A percentile compares a stretch with the other conserved stretches of the same genome.
phyloP scores from a whole-genome alignment of 805 yeast species.

The Yarrowia sp. region DNA sequence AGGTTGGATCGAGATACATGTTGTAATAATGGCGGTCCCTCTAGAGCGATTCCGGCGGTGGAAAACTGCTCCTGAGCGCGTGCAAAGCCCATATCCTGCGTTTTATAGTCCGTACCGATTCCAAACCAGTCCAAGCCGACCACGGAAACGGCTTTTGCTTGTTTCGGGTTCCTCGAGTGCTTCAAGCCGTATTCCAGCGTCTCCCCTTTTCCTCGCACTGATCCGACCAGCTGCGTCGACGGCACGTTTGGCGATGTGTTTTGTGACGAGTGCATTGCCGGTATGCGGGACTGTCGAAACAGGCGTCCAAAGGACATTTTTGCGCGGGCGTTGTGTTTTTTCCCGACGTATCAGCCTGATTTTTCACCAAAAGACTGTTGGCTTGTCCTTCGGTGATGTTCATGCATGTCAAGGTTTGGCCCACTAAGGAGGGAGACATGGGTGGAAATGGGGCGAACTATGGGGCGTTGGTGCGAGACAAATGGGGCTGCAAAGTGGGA shows the following conservation, averaged over 20 bases:
- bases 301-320: constrained; percentile 37
- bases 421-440: constrained; percentile 34
- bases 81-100: constrained; percentile 28
- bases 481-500: not conserved
- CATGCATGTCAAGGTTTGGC: constrained; percentile 34
- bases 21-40: constrained; percentile 14
- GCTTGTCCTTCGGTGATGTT: constrained; percentile 24
- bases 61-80: constrained; percentile 25
- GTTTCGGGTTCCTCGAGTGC: constrained; percentile 17
- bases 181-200: constrained; percentile 22
- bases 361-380: not conserved
- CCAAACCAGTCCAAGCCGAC: constrained; percentile 19
- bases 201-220: constrained; percentile 15
- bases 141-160: constrained; percentile 29
- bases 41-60: constrained; percentile 8
- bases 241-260: not conserved
- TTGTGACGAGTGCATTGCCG: constrained; percentile 1
- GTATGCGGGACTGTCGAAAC: constrained; percentile 38
- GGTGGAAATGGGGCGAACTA: constrained; percentile 27
- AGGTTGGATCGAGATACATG: constrained; percentile 20
- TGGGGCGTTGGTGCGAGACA: not conserved
- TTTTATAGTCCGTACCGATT: constrained; percentile 11
- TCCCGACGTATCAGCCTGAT: not conserved
- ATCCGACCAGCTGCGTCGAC: constrained; percentile 4
- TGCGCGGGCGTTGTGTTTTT: not conserved